Base-by-base conservation (phyloP, 2,329 filamentous ascomycete species). In the Xylaria sp. region DNA sequence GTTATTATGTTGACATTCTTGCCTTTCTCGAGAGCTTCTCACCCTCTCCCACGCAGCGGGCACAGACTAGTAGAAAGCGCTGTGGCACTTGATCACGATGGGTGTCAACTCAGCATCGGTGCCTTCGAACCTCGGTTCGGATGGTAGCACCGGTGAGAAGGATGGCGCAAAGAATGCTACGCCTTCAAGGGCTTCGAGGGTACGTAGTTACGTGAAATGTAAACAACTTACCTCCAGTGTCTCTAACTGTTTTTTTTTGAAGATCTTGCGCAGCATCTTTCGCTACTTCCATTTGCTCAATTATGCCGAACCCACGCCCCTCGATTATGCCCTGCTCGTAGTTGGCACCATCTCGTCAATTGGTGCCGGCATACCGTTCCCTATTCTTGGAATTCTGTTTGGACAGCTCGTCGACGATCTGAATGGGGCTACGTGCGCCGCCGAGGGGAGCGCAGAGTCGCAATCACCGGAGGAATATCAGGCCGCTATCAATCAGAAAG, bases 331-430 rank as follows among this genome's bases (percentile, higher is more conserved):
- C n/a, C 79, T 86, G 57, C 78, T 86, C 48, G 13, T 81, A 18
- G 73, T 80, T 31, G 84, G 84, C 51, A 80, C 71, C 28, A 66
- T 78, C 52, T 81, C 82, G 63, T 84, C 88, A 63, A 85, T 87
- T 54, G 87, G 84, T 31, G 85, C 88, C n/a, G 89, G 89, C 56
- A 83, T 88, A 3, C 89, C 89, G 0, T 89, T 90, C 66, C 89
- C 89, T 15, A 80, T 91, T 23, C 86, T 91, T 75, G 89, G 87
- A 62, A 87, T 91, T 69, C 81, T 91, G 63, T 91, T 91, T 73
- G 88, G 89, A 65, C 82, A 90, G 77, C 84, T 91, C 6, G 83
- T 91, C 70, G 87, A 91, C 75, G 82, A 87, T 69, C 82, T 91
- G 75, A 90, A 90, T 74, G 78, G 81, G 13, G 85, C 86, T 23